phyloP scores from a whole-genome alignment of 257 asterid genomes.

The Henckelia pumila region DNA sequence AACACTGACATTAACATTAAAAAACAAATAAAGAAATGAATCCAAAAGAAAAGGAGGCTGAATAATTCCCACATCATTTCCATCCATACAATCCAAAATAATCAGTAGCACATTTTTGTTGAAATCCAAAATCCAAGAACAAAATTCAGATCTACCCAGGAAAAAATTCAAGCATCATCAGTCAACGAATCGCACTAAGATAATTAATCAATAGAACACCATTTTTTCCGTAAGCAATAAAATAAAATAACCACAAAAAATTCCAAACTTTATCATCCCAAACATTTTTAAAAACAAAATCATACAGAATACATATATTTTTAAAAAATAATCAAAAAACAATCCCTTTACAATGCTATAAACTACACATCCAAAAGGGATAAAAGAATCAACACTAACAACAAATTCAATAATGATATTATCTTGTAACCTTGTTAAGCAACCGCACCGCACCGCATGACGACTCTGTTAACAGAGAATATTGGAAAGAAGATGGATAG shows the following conservation, averaged over 20 bases:
- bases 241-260: neutral
- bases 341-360: neutral
- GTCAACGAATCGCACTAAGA: neutral
- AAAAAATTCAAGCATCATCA: neutral
- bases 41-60: no score
- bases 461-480: neutral
- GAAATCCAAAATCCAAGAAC: neutral
- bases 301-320: no score
- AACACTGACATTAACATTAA: neutral
- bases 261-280: neutral
- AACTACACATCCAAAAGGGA: neutral
- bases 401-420: neutral
- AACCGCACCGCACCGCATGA: neutral
- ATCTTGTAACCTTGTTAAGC: neutral
- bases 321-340: neutral
- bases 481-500: neutral
- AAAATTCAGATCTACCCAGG: neutral
- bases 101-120: neutral
- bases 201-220: neutral
- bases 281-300: no score
- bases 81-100: neutral
- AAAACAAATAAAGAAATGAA: no score
- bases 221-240: neutral
- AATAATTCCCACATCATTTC: neutral
- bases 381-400: neutral